These are phyloP conservation scores for Oryza meridionalis DNA, from an alignment of 176 grass and related monocot genomes.

Conservation along the genomic window DNA sequence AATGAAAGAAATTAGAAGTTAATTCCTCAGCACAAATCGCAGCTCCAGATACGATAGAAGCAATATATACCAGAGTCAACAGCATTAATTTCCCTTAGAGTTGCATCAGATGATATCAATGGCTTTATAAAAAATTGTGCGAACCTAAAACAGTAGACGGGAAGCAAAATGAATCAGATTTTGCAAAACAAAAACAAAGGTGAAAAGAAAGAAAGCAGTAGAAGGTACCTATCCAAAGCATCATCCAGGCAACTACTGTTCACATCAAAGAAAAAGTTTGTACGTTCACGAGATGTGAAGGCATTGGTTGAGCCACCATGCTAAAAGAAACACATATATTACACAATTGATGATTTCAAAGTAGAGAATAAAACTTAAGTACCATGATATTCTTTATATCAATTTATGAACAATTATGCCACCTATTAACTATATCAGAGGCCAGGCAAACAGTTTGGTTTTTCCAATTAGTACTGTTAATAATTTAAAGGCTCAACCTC, in stretches of 20 bases:
- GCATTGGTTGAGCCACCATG: slow-evolving; percentile 94
- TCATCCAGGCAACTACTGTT: slow-evolving; percentile 82
- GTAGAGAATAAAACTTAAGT: slow-evolving; percentile 3
- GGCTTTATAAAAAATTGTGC: slow-evolving; percentile 97
- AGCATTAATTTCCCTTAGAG: slow-evolving; percentile 94
- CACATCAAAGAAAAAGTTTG: slow-evolving; percentile 94
- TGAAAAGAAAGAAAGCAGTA: slow-evolving; percentile 4
- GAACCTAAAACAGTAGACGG: slow-evolving; percentile 62
- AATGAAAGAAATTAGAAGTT: slow-evolving; percentile 12
- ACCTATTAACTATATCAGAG: neutral
- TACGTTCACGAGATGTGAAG: slow-evolving; percentile 72
- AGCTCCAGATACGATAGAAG: slow-evolving; percentile 28
- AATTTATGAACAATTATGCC: slow-evolving; percentile 15
- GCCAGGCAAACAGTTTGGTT: neutral
- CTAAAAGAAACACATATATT: slow-evolving; percentile 58
- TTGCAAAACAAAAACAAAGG: slow-evolving; percentile 32
- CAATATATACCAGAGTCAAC: slow-evolving; percentile 83
- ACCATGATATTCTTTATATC: slow-evolving; percentile 24
- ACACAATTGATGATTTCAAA: slow-evolving; percentile 28
- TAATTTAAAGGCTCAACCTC: neutral
- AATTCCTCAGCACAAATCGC: slow-evolving; percentile 10
- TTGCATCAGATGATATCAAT: slow-evolving; percentile 92
- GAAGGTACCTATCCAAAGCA: slow-evolving; percentile 84
- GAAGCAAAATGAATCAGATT: slow-evolving; percentile 32
- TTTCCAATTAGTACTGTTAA: slow-evolving; percentile 25